Conservation (phyloP, 2,329 filamentous ascomycete species). For the Alternaria consortialis region DNA sequence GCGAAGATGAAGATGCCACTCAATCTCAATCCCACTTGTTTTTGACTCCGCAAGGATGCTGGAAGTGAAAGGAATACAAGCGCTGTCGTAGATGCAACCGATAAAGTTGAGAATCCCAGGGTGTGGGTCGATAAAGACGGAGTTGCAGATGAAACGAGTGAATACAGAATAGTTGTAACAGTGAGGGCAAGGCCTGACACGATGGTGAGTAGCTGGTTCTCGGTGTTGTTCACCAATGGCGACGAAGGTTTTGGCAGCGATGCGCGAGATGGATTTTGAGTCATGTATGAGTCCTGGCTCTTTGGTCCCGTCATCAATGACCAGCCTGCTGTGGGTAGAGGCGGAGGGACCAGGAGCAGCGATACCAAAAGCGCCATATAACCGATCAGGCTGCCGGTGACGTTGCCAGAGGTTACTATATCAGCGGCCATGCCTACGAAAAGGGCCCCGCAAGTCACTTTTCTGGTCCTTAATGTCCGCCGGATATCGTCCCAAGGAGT, state of each 20-base stretch:
- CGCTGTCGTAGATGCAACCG: slow-evolving; percentile 54
- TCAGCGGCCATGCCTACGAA: slow-evolving; percentile 48
- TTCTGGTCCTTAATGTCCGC: slow-evolving; percentile 49
- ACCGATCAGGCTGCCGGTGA: slow-evolving; percentile 51
- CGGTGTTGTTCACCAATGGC: slow-evolving; percentile 48
- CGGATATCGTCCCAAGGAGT: slow-evolving; percentile 42
- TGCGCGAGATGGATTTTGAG: slow-evolving; percentile 30
- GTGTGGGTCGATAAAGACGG: slow-evolving; percentile 42
- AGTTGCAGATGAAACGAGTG: slow-evolving; percentile 44
- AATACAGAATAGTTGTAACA: slow-evolving; percentile 48
- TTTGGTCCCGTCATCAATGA: slow-evolving; percentile 39
- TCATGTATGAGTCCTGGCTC: slow-evolving; percentile 33
- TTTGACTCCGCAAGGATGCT: slow-evolving; percentile 51
- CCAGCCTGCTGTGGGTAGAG: slow-evolving; percentile 53
- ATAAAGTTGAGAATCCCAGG: slow-evolving; percentile 51
- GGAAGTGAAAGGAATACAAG: slow-evolving; percentile 56
- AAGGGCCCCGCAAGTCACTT: slow-evolving; percentile 49
- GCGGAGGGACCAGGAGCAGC: slow-evolving; percentile 59
- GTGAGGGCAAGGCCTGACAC: slow-evolving; percentile 51
- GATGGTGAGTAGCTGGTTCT: slow-evolving; percentile 56
- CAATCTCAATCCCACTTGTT: slow-evolving; percentile 43
- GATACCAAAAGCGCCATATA: slow-evolving; percentile 59
- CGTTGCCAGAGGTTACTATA: slow-evolving; percentile 33
- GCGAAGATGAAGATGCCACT: slow-evolving; percentile 36
- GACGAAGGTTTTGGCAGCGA: slow-evolving; percentile 47